Evolutionary conservation across 345 rosid species (phyloP), one percentile per base, ranked within the genome.

Genomic region (Firmiana major): DNA sequence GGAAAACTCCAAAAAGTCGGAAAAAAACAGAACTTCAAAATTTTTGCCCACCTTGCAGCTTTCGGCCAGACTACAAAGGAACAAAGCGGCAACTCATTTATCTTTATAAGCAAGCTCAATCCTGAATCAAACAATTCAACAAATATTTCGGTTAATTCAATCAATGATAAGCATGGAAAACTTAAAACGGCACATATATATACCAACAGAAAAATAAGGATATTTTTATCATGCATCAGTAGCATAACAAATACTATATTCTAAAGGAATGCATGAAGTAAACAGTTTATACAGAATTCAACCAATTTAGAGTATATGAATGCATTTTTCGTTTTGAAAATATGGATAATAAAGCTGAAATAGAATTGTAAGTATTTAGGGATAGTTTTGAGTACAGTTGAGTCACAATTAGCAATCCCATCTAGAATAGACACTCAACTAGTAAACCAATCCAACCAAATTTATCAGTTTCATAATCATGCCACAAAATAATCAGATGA

Each of bases 71-170:
- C 11, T 15, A 49, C 9, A 42, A 6, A 28, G 7, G 73, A 68
- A 69, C 42, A 48, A 26, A 7, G 40, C 26, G 3, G 73, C 55
- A 26, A 48, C 42, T 69, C 58, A 26, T 16, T 16, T 1, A 26
- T 7, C 40, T 48, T 16, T 26, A 69, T 48, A 1, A 26, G 15
- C 40, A 69, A 69, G 40, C 40, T 6, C 42, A 26, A 69, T 4
- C 73, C 73, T 69, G 73, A 69, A 26, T 48, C 73, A 69, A 11
- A 8, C 12, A 69, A 69, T 26, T 66, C 24, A 45, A 15, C 31
- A 67, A 67, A 16, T 46, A 46, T 24, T 46, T 46, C 13, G 28
- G 73, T 48, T 48, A 69, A 46, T 69, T 69, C 28, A 69, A 3
- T 48, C 24, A 3, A 68, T 24, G 3, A 46, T 12, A 55, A 45